Conservation (phyloP, 2,329 filamentous ascomycete species). For the Mycosphaerella sp. region DNA sequence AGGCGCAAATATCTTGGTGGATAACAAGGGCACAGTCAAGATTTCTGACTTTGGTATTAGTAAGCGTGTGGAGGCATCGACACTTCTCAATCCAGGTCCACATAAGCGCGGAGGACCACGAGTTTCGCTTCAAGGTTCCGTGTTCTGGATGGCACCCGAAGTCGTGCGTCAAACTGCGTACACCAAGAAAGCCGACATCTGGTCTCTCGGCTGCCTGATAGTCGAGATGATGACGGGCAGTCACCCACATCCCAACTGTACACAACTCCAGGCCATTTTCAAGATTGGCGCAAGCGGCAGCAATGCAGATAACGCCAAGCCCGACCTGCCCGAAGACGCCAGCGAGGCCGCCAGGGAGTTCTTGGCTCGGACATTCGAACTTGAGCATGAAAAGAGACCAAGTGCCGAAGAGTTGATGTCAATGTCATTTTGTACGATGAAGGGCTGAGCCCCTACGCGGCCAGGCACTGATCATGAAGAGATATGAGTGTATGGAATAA, state of each 20-base stretch:
- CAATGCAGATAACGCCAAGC: slow-evolving; percentile 55
- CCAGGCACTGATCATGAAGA: background rate
- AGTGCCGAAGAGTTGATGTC: slow-evolving; percentile 85
- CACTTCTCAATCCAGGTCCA: slow-evolving; percentile 54
- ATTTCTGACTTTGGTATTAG: slow-evolving; percentile 99
- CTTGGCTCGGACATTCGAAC: slow-evolving; percentile 83
- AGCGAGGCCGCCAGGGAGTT: slow-evolving; percentile 80
- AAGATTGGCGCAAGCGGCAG: slow-evolving; percentile 75
- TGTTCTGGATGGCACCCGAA: slow-evolving; percentile 99
- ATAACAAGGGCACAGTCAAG: slow-evolving; percentile 98
- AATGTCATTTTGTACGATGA: slow-evolving; percentile 57
- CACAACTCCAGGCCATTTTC: slow-evolving; percentile 96
- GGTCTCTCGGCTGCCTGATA: slow-evolving; percentile 92
- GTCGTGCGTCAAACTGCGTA: slow-evolving; percentile 97
- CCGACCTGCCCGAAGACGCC: slow-evolving; percentile 79
- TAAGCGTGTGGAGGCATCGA: slow-evolving; percentile 91
- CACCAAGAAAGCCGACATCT: slow-evolving; percentile 97
- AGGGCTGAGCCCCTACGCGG: slow-evolving; percentile 14
- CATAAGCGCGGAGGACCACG: slow-evolving; percentile 52
- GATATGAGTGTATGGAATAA: background rate
- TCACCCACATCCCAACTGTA: slow-evolving; percentile 95
- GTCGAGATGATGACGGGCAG: slow-evolving; percentile 99
- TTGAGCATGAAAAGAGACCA: slow-evolving; percentile 86
- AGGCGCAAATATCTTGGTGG: slow-evolving; percentile 95
- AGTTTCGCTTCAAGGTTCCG: slow-evolving; percentile 84